These are phyloP conservation scores for Coemansia reversa DNA, from an alignment of 192 early-diverging fungal species.

Conservation along the genomic window DNA sequence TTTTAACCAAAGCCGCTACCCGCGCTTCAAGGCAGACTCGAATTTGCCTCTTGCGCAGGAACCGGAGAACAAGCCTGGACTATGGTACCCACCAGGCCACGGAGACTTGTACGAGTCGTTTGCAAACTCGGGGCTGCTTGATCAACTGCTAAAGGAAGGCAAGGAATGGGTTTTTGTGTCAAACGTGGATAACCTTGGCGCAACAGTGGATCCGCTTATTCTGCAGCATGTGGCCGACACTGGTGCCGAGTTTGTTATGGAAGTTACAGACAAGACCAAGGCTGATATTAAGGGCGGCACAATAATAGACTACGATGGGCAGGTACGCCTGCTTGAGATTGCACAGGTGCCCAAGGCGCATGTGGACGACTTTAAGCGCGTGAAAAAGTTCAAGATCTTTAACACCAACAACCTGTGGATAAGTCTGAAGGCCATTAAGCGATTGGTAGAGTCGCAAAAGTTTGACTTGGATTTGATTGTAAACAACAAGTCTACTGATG, in stretches of 20 bases:
- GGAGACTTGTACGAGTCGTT: slow-evolving; percentile 97
- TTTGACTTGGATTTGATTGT: slow-evolving; percentile 94
- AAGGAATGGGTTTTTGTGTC: slow-evolving; percentile 99
- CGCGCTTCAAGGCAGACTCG: slow-evolving; percentile 90
- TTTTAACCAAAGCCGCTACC: slow-evolving; percentile 96
- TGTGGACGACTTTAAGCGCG: slow-evolving; percentile 97
- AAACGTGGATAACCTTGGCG: slow-evolving; percentile 98
- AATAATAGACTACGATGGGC: slow-evolving; percentile 96
- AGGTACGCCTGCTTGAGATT: slow-evolving; percentile 91
- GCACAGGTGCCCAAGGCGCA: slow-evolving; percentile 98
- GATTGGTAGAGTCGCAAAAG: slow-evolving; percentile 74
- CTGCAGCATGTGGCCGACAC: slow-evolving; percentile 86
- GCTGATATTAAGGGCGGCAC: slow-evolving; percentile 99
- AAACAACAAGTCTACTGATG: slow-evolving; percentile 92
- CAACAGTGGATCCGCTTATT: slow-evolving; percentile 92
- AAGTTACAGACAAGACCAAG: slow-evolving; percentile 99
- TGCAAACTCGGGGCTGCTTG: slow-evolving; percentile 89
- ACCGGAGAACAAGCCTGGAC: slow-evolving; percentile 59
- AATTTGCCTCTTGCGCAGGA: slow-evolving; percentile 77
- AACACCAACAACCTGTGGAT: slow-evolving; percentile 96
- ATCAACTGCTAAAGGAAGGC: slow-evolving; percentile 87
- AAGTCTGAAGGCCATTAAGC: slow-evolving; percentile 81
- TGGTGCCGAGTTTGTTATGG: slow-evolving; percentile 95
- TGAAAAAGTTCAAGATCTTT: slow-evolving; percentile 99
- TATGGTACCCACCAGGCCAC: slow-evolving; percentile 94